Percentiles rank a stretch among this genome's conserved stretches.
phyloP scores from a whole-genome alignment of 805 yeast genomes.

The Spathaspora girioi region DNA sequence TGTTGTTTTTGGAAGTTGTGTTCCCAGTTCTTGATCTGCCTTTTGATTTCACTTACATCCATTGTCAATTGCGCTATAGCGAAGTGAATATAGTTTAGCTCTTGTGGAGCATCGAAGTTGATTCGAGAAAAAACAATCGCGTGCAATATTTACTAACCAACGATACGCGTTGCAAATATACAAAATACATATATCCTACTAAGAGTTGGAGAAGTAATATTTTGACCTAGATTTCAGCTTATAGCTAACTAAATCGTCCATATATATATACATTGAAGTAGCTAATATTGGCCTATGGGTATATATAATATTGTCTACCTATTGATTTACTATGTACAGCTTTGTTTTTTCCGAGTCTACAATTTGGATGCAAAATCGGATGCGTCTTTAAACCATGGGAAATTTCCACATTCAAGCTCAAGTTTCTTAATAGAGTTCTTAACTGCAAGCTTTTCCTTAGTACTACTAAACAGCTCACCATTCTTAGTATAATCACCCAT shows the following conservation, averaged over 20 bases:
- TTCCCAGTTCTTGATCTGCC: constrained; percentile 39
- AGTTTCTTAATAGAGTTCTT: constrained; percentile 12
- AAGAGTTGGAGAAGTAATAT: too few species aligned
- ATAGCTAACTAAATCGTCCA: too few species aligned
- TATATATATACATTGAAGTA: too few species aligned
- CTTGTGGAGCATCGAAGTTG: too few species aligned
- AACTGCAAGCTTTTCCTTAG: constrained; percentile 20
- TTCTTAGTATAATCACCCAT: constrained; percentile 15
- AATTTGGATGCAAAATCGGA: constrained; percentile 7
- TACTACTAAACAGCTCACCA: constrained; percentile 14
- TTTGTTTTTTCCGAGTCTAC: constrained; percentile 5
- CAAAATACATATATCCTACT: too few species aligned
- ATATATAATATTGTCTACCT: too few species aligned
- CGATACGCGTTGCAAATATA: not conserved
- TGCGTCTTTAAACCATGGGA: constrained; percentile 5
- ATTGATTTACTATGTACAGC: not conserved
- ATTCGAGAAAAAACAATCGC: not conserved
- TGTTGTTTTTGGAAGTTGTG: constrained; percentile 23
- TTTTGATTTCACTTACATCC: constrained; percentile 17
- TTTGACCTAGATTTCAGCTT: too few species aligned
- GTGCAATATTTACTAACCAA: not conserved
- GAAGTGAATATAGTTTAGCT: too few species aligned
- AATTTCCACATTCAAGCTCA: not conserved
- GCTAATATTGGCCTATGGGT: too few species aligned
- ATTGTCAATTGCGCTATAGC: too few species aligned